Evolutionary conservation across 495 filamentous ascomycete genomes (phyloP).

Genomic region (Trichoderma asperelloides): DNA sequence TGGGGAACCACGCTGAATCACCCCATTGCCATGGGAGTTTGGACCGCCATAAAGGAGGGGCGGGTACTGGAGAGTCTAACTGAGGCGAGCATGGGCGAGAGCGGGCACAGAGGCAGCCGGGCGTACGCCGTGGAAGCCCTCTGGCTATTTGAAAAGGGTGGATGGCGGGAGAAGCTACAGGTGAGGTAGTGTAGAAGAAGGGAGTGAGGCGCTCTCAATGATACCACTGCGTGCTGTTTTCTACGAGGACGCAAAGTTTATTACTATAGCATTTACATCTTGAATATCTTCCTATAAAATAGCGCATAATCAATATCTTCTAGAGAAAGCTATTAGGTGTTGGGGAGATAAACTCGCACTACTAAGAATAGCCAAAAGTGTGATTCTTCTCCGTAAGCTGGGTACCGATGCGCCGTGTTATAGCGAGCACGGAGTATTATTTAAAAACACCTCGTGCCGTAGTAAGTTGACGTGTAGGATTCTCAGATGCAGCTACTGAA

Average conservation of each 20-base stretch:
- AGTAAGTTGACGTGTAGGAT: too few species aligned
- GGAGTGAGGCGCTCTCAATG: not conserved
- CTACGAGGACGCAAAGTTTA: not conserved
- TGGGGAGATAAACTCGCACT: not conserved
- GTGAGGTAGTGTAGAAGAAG: not conserved
- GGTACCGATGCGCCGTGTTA: too few species aligned
- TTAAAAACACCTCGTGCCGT: too few species aligned
- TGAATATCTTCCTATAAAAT: not conserved
- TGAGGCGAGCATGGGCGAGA: slow-evolving; percentile 48
- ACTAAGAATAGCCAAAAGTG: not conserved
- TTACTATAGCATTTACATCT: not conserved
- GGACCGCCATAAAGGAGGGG: slow-evolving; percentile 69
- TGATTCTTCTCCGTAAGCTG: too few species aligned
- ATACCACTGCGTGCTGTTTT: not conserved
- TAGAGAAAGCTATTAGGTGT: not conserved
- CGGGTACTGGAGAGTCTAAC: slow-evolving; percentile 63
- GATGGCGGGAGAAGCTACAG: slow-evolving; percentile 42
- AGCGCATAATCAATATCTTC: not conserved
- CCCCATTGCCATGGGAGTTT: slow-evolving; percentile 51
- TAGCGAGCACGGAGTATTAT: too few species aligned
- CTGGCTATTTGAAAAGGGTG: slow-evolving; percentile 84
- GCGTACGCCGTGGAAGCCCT: slow-evolving; percentile 83
- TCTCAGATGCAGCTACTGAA: too few species aligned
- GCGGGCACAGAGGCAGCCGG: slow-evolving; percentile 52
- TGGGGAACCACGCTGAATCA: slow-evolving; percentile 58